A percentile compares a stretch with the other conserved stretches of the same genome.
These are phyloP conservation scores for Quercus parvula DNA, from an alignment of 306 rosid species.

Conservation along the genomic window DNA sequence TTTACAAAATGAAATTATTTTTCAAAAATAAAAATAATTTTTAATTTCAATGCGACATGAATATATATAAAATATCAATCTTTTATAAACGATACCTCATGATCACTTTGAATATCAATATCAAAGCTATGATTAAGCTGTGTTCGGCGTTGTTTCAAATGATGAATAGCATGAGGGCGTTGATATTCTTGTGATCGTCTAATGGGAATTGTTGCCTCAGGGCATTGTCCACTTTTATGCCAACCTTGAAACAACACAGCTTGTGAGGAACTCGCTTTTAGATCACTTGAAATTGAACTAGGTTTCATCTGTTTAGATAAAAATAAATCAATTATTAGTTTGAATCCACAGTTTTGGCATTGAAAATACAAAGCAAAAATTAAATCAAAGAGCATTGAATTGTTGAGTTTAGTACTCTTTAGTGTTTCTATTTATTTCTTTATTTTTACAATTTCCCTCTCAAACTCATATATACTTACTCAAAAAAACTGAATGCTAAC, in stretches of 20 bases:
- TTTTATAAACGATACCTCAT: neutral
- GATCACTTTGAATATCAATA: neutral
- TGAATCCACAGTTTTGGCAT: no score
- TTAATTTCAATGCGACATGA: no score
- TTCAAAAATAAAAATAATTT: no score
- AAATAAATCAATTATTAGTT: neutral
- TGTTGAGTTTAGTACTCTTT: no score
- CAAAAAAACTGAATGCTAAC: no score
- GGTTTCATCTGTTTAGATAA: slow-evolving; percentile 5
- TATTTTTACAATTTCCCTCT: no score
- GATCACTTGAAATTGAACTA: neutral
- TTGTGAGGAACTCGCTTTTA: neutral
- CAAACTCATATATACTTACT: no score
- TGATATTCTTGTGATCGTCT: neutral
- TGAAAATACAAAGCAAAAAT: no score
- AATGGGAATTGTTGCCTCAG: slow-evolving; percentile 23
- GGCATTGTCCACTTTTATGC: slow-evolving; percentile 21
- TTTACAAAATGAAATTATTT: no score
- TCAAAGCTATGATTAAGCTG: neutral
- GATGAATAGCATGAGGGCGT: neutral
- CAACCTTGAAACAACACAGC: neutral
- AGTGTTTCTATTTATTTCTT: no score
- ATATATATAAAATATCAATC: no score
- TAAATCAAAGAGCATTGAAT: no score
- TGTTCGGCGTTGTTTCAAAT: neutral